Evolutionary conservation across 352 stramenopile species (phyloP).

Genomic region (Peronospora tabacina): DNA sequence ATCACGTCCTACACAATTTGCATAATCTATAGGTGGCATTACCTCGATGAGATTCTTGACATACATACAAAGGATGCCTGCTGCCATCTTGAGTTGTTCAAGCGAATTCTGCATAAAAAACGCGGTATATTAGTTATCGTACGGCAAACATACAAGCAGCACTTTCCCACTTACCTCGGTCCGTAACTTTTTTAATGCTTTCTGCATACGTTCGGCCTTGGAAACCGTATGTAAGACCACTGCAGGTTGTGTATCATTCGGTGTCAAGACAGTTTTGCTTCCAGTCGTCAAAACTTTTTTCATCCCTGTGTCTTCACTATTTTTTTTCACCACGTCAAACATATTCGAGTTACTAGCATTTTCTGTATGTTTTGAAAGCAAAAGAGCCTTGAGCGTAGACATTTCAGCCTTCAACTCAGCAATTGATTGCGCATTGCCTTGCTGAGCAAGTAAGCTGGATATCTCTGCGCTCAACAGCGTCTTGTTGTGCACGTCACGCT

Average conservation of each 20-base stretch:
- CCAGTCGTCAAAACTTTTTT: neutral
- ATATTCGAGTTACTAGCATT: neutral
- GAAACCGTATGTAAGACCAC: slow-evolving; percentile 13
- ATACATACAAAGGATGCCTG: slow-evolving; percentile 78
- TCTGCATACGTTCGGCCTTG: slow-evolving; percentile 40
- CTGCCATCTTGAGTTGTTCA: slow-evolving; percentile 59
- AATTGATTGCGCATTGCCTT: slow-evolving; percentile 49
- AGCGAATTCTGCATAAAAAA: slow-evolving; percentile 47
- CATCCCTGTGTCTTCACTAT: slow-evolving; percentile 4
- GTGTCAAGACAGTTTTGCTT: slow-evolving; percentile 5
- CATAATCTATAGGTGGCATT: slow-evolving; percentile 2
- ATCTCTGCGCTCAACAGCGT: slow-evolving; percentile 39
- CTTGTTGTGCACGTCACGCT: slow-evolving; percentile 44
- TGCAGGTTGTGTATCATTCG: slow-evolving; percentile 4
- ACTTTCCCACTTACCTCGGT: slow-evolving; percentile 29
- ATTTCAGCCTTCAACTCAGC: slow-evolving; percentile 64
- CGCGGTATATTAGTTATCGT: slow-evolving; percentile 1
- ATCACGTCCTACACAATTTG: neutral
- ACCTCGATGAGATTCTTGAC: slow-evolving; percentile 82
- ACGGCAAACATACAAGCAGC: neutral
- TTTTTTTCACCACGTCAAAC: slow-evolving; percentile 2
- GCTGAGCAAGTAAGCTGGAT: slow-evolving; percentile 38
- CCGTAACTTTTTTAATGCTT: slow-evolving; percentile 40
- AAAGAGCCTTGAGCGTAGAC: slow-evolving; percentile 50
- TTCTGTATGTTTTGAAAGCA: slow-evolving; percentile 32